Evolutionary conservation across 2,329 filamentous ascomycete species (phyloP), one percentile per base, ranked within the genome.

Genomic region (Fusarium sp.): DNA sequence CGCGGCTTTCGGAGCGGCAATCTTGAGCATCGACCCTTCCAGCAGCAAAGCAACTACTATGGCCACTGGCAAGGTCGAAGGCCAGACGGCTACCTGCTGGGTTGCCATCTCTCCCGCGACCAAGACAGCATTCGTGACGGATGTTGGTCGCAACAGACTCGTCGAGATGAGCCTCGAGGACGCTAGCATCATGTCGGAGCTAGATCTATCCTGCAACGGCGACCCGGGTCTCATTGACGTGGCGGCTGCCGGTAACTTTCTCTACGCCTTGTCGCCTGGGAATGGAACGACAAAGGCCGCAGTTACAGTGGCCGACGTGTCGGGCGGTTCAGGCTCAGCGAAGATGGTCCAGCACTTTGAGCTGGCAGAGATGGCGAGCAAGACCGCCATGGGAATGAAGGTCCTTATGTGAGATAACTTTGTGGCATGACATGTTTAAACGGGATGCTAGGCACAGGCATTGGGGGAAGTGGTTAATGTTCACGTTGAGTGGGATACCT

Each of bases 71-170:
- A 68, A 73, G 1, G 78, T 91, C 12, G 78, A 79, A 0, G 85
- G 81, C 39, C 89, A 91, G 72, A 76, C 65, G 7, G 86, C 87
- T 1, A 89, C 87, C 0, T 91, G 89, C 76, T 91, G 89, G 89
- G 82, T 80, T 0, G 80, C 87, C 1, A 79, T 89, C 41, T 87
- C 86, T 0, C 61, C 78, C 0, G 75, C 78, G 0, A 88, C 86
- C 0, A 77, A 81, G 8, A 87, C 83, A 1, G 87, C 85, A 0
- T 92, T 89, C 62, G 87, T 91, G 4, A 86, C 88, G 0, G 89
- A 91, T 66, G 87, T 86, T 0, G 84, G 61, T 0, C 70, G 79
- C 3, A 86, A 89, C 72, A 81, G 83, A 4, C 71, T 92, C 0
- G 83, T 91, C 0, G 88, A 91, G 78, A 85, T 91, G 80, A 85